Evolutionary conservation across 495 filamentous ascomycete genomes (phyloP), one percentile per base, ranked within the genome.

Genomic region (Rusavskia elegans): DNA sequence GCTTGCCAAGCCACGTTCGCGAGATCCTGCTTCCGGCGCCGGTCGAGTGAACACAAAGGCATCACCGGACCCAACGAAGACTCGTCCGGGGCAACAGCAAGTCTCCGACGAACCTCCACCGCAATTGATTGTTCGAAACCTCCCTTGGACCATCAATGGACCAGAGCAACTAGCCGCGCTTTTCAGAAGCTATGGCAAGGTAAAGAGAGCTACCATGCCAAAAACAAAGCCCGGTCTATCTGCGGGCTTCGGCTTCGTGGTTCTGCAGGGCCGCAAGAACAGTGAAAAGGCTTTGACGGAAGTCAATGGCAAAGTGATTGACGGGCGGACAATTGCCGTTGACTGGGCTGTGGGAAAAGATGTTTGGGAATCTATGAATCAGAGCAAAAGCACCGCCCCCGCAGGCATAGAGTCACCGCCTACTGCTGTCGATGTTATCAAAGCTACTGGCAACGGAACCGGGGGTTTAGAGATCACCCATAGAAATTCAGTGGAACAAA

Each of bases 271-370:
- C 14, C 80, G 80, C 57, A 92, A 86, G 67, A 93, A 96, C 66
- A 89, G 93, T 0, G 83, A 97, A 67, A 92, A 81, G 67, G 92
- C 92, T 1, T 70, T 99, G 48, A 77, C 80, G 56, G 76, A 70
- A 8, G 67, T 96, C 49, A 97, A 99, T 69, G 93, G 90, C 19
- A 95, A 83, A 64, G 78, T 82, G 56, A 73, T 99, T 19, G 87
- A 95, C 66, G 92, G 90, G 13, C 72, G 92, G 54, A 82, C 77
- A 30, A 57, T 96, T 46, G 90, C 89, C 9, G 90, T 96, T 5
- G 92, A 98, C 73, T 96, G 87, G 87, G 89, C 90, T 21, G 90
- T 96, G 1, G 87, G 95, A 49, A 96, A 90, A 67, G 74, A 83
- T 44, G 76, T 80, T 3, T 96, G 89, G 89, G 76, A 94, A 49